Evolutionary conservation across 352 stramenopile species (phyloP).

Genomic region (Pythium volutum): DNA sequence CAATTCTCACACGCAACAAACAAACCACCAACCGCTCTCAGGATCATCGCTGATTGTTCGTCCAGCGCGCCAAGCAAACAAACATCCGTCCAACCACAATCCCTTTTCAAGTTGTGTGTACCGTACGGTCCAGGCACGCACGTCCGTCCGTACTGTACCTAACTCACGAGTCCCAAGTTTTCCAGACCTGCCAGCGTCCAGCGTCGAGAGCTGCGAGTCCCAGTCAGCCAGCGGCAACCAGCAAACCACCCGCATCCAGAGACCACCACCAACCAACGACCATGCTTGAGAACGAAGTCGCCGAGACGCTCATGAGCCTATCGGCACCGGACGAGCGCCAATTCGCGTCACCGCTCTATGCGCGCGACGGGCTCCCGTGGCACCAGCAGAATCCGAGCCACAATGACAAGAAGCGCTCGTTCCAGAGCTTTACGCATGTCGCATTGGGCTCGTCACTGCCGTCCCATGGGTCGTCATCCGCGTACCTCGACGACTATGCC

Average conservation of each 20-base stretch:
- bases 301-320: constrained; percentile 78
- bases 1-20: not conserved
- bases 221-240: not conserved
- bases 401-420: constrained; percentile 46
- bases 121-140: constrained; percentile 6
- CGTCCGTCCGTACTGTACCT: constrained; percentile 12
- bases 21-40: not conserved
- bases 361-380: constrained; percentile 44
- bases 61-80: not conserved
- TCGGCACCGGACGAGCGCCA: constrained; percentile 72
- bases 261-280: constrained; percentile 21
- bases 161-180: not conserved
- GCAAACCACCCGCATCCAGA: constrained; percentile 13
- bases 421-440: constrained; percentile 33
- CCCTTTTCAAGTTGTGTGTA: not conserved
- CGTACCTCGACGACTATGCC: constrained; percentile 47
- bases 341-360: constrained; percentile 57
- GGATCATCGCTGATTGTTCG: not conserved
- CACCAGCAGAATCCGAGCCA: constrained; percentile 28
- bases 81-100: not conserved
- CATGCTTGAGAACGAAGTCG: constrained; percentile 74
- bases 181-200: not conserved
- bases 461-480: constrained; percentile 31
- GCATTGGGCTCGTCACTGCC: constrained; percentile 47
- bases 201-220: not conserved